These are phyloP conservation scores for Kwoniella pini DNA, from an alignment of 768 basidiomycete species.

Conservation along the genomic window DNA sequence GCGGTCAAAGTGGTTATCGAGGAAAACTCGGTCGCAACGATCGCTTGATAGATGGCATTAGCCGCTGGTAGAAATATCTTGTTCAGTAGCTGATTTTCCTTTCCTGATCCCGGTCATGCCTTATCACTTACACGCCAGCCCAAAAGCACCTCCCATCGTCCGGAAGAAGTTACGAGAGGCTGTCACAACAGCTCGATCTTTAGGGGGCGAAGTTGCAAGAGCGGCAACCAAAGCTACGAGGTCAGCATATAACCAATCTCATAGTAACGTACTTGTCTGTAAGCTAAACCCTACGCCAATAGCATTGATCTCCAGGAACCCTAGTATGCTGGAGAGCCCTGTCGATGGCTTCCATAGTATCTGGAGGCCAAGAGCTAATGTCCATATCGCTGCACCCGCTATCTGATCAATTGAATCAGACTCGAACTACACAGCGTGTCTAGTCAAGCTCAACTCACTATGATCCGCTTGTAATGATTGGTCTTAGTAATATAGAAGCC, in stretches of 20 bases:
- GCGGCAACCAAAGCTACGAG: constrained; percentile 40
- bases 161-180: constrained; percentile 47
- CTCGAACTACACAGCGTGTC: too few relatives aligned
- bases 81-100: too few relatives aligned
- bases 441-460: constrained; percentile 26
- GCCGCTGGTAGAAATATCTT: constrained; percentile 19
- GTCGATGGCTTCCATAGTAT: constrained; percentile 29
- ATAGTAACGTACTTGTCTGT: constrained; percentile 43
- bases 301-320: constrained; percentile 38
- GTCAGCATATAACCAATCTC: too few relatives aligned
- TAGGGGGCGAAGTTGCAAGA: constrained; percentile 31
- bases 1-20: neutral
- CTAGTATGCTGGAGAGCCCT: constrained; percentile 26
- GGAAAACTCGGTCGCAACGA: constrained; percentile 20
- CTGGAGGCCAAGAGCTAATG: constrained; percentile 34
- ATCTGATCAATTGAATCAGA: constrained; percentile 15
- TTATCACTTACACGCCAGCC: constrained; percentile 36
- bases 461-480: constrained; percentile 38
- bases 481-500: constrained; percentile 44
- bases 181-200: constrained; percentile 49
- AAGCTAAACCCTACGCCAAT: constrained; percentile 43
- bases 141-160: constrained; percentile 51
- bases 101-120: too few relatives aligned
- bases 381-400: constrained; percentile 43
- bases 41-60: constrained; percentile 50